phyloP scores from a whole-genome alignment of 2,329 filamentous ascomycete species.

The Aspergillus sp. region DNA sequence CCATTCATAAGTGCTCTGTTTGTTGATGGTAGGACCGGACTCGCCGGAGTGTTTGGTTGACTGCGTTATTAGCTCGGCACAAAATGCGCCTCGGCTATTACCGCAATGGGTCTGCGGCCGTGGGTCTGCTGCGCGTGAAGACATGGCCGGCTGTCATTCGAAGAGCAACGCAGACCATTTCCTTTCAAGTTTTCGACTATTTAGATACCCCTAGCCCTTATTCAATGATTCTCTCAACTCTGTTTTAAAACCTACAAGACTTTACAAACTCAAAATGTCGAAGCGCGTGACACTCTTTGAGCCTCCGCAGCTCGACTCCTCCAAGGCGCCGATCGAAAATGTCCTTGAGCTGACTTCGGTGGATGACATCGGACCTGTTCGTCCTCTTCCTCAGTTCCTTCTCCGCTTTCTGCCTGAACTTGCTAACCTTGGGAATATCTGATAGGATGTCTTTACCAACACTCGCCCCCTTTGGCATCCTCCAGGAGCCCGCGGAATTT shows the following conservation, averaged over 20 bases:
- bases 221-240: background rate
- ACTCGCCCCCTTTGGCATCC: slow-evolving; percentile 91
- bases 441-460: slow-evolving; percentile 90
- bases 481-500: slow-evolving; percentile 88
- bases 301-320: slow-evolving; percentile 72
- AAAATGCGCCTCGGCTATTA: slow-evolving; percentile 20
- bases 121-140: slow-evolving; percentile 12
- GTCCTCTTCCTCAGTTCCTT: slow-evolving; percentile 29
- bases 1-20: background rate
- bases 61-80: slow-evolving; percentile 5
- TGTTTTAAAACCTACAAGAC: background rate
- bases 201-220: background rate
- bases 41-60: background rate
- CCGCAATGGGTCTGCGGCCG: slow-evolving; percentile 11
- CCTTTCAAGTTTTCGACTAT: background rate
- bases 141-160: slow-evolving; percentile 1
- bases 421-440: slow-evolving; percentile 8
- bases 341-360: slow-evolving; percentile 83
- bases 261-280: slow-evolving; percentile 28
- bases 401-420: background rate
- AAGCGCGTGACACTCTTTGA: slow-evolving; percentile 67
- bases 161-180: background rate
- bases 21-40: background rate
- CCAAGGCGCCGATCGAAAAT: slow-evolving; percentile 84
- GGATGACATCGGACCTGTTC: slow-evolving; percentile 61